Percentiles rank a stretch among this genome's conserved stretches.
phyloP scores from a whole-genome alignment of 2,329 filamentous ascomycete genomes.

The Pseudonectria foliicola region DNA sequence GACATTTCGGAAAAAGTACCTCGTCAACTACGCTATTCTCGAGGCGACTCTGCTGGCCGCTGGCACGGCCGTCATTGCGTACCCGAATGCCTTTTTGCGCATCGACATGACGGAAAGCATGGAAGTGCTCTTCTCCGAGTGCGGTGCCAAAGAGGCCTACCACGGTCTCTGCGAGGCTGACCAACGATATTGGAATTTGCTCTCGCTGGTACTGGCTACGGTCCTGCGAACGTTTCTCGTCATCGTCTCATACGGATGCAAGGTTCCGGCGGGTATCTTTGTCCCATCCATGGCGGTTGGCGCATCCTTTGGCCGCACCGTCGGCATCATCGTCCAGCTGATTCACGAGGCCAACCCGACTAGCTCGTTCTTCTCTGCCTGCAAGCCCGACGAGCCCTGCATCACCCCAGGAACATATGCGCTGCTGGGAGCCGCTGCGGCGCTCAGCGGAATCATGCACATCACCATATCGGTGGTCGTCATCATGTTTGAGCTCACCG shows the following conservation, averaged over 20 bases:
- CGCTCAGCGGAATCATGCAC: slow-evolving; percentile 95
- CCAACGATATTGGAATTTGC: slow-evolving; percentile 69
- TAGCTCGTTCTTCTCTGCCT: slow-evolving; percentile 80
- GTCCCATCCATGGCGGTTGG: slow-evolving; percentile 97
- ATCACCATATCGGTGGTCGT: slow-evolving; percentile 94
- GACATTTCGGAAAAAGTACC: slow-evolving; percentile 88
- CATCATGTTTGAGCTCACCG: slow-evolving; percentile 98
- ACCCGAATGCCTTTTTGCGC: slow-evolving; percentile 87
- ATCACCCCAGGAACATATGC: slow-evolving; percentile 98
- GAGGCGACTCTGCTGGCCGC: slow-evolving; percentile 81
- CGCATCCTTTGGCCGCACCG: slow-evolving; percentile 83
- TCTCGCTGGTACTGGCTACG: slow-evolving; percentile 73
- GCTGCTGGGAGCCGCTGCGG: slow-evolving; percentile 85
- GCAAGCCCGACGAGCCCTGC: slow-evolving; percentile 84
- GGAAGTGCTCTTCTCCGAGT: slow-evolving; percentile 95
- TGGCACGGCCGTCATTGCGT: slow-evolving; percentile 85
- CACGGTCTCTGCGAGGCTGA: slow-evolving; percentile 77
- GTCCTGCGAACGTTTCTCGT: slow-evolving; percentile 75
- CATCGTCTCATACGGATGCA: slow-evolving; percentile 94
- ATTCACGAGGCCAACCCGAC: slow-evolving; percentile 77
- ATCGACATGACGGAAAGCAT: slow-evolving; percentile 99
- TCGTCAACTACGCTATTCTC: slow-evolving; percentile 73
- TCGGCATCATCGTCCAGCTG: slow-evolving; percentile 91
- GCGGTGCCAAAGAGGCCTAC: slow-evolving; percentile 82
- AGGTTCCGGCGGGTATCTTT: slow-evolving; percentile 95